Conservation (phyloP, 2,329 filamentous ascomycete species). For the Trichophyton equinum region DNA sequence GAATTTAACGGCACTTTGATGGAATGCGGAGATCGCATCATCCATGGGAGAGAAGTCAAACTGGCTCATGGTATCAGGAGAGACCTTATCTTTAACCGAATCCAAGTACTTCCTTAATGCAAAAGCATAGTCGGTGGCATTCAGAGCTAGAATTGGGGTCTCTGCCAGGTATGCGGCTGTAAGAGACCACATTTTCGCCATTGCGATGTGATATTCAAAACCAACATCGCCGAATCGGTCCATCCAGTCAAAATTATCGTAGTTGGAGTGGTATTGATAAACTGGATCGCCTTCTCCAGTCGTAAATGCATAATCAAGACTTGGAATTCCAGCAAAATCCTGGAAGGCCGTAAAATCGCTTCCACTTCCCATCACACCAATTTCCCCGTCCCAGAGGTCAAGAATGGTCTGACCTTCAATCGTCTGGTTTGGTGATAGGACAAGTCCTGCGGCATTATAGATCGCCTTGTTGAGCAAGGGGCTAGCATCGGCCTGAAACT, state of each 20-base stretch:
- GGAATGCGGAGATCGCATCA: conserved; percentile 37
- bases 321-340: conserved; percentile 56
- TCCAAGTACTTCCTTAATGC: conserved; percentile 39
- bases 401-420: conserved; percentile 54
- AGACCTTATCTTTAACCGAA: conserved; percentile 17
- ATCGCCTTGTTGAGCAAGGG: conserved; percentile 65
- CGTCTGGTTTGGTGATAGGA: conserved; percentile 65
- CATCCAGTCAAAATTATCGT: conserved; percentile 80
- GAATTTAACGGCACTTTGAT: conserved; percentile 37
- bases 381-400: conserved; percentile 53
- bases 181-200: conserved; percentile 53
- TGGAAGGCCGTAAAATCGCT: conserved; percentile 66
- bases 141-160: conserved; percentile 50
- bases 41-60: conserved; percentile 38
- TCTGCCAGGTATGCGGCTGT: conserved; percentile 50
- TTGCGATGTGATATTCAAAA: conserved; percentile 49
- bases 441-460: conserved; percentile 49
- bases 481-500: conserved; percentile 55
- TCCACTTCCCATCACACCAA: conserved; percentile 57
- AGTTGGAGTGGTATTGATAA: conserved; percentile 74
- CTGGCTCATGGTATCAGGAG: conserved; percentile 11
- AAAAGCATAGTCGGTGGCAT: conserved; percentile 51
- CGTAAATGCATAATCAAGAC: conserved; percentile 51
- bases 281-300: conserved; percentile 33
- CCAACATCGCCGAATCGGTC: conserved; percentile 56